These are phyloP conservation scores for Suillus fuscotomentosus DNA, from an alignment of 768 basidiomycete species.

Conservation along the genomic window DNA sequence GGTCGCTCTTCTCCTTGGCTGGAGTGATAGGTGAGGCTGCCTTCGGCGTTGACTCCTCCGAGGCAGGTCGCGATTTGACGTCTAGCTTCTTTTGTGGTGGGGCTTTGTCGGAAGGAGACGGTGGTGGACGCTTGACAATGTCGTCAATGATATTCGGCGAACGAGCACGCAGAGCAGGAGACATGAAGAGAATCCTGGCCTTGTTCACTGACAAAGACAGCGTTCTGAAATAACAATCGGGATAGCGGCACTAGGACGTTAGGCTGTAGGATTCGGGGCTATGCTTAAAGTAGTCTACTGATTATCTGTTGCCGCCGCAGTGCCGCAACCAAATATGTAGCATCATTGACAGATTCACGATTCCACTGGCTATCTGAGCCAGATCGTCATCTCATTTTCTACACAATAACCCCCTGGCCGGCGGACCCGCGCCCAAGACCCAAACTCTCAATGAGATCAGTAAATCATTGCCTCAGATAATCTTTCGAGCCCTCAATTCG, in stretches of 20 bases:
- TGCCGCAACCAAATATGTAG: slow-evolving; percentile 3
- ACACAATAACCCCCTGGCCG: slow-evolving; percentile 27
- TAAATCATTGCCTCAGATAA: slow-evolving; percentile 25
- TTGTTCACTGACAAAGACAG: slow-evolving; percentile 1
- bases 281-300: slow-evolving; percentile 6
- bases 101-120: slow-evolving; percentile 32
- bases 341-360: slow-evolving; percentile 5
- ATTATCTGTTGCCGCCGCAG: slow-evolving; percentile 8
- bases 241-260: slow-evolving; percentile 3
- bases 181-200: slow-evolving; percentile 3
- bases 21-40: slow-evolving; percentile 14
- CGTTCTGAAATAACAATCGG: slow-evolving; percentile 4
- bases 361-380: neutral
- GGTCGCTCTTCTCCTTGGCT: slow-evolving; percentile 6
- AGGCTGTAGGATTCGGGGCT: slow-evolving; percentile 5
- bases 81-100: slow-evolving; percentile 31
- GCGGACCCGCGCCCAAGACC: slow-evolving; percentile 3
- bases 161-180: slow-evolving; percentile 24
- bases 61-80: slow-evolving; percentile 28
- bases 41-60: slow-evolving; percentile 20
- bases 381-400: slow-evolving; percentile 7
- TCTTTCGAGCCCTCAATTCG: slow-evolving; percentile 40
- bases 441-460: slow-evolving; percentile 5
- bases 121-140: slow-evolving; percentile 25
- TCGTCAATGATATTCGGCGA: slow-evolving; percentile 30